Evolutionary conservation across 2,329 filamentous ascomycete genomes (phyloP).

Genomic region (Mycosphaerella arachidis): DNA sequence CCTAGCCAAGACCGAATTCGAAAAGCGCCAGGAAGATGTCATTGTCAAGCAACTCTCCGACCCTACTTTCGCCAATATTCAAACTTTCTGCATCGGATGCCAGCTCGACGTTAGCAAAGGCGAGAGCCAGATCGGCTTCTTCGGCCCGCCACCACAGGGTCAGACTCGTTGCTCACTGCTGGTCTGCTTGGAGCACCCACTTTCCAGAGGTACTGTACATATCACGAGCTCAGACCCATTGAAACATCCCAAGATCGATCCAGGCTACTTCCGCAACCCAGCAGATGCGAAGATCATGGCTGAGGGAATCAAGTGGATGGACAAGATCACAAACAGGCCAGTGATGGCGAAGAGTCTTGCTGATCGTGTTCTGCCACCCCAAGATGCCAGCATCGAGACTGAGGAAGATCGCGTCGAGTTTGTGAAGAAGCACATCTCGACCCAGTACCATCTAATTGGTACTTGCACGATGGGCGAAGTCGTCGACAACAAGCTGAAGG

Average conservation of each 20-base stretch:
- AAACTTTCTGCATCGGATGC: conserved; percentile 33
- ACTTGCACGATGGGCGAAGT: conserved; percentile 36
- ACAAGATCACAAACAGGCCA: conserved; percentile 42
- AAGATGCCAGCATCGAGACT: conserved; percentile 22
- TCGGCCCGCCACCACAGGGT: conserved; percentile 29
- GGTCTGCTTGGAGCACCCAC: conserved; percentile 28
- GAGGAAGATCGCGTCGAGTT: conserved; percentile 27
- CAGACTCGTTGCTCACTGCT: conserved; percentile 30
- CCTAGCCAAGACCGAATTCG: conserved; percentile 33
- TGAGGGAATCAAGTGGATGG: conserved; percentile 36
- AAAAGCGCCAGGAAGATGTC: conserved; percentile 34
- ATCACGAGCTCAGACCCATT: conserved; percentile 26
- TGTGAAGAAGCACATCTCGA: conserved; percentile 29
- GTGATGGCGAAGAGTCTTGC: conserved; percentile 41
- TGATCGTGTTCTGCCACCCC: conserved; percentile 33
- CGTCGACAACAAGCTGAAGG: conserved; percentile 28
- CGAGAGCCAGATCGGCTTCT: conserved; percentile 30
- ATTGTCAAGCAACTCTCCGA: conserved; percentile 33
- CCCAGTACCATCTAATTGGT: conserved; percentile 40
- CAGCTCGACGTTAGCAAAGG: conserved; percentile 31
- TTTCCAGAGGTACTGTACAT: conserved; percentile 31
- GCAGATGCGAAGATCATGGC: conserved; percentile 32
- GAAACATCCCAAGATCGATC: conserved; percentile 31
- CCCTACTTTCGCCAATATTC: conserved; percentile 35
- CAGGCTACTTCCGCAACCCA: conserved; percentile 30